Evolutionary conservation across 495 filamentous ascomycete genomes (phyloP).

Genomic region (Daldinia vernicosa): DNA sequence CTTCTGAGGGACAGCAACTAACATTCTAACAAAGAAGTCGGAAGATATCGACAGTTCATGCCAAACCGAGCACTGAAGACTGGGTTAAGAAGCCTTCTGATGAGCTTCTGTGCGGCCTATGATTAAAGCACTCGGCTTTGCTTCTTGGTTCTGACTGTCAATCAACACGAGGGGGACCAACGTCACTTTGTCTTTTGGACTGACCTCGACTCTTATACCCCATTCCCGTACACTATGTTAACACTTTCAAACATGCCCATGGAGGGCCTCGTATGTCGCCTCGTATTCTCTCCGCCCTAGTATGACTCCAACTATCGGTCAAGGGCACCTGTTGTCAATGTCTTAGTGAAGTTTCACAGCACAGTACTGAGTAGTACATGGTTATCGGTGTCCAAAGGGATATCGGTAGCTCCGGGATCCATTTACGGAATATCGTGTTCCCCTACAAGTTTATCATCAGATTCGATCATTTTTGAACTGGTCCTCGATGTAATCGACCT

Average conservation of each 20-base stretch:
- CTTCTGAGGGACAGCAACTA: not conserved
- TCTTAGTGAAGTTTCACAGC: conserved; percentile 9
- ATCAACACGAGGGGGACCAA: not conserved
- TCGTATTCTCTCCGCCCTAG: conserved; percentile 8
- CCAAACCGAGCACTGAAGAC: not conserved
- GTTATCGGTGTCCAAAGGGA: not conserved
- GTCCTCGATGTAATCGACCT: not conserved
- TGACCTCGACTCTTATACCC: conserved; percentile 6
- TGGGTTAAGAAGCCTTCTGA: not conserved
- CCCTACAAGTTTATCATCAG: not conserved
- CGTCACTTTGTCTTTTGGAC: not conserved
- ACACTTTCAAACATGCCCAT: not conserved
- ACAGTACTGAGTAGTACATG: conserved; percentile 3
- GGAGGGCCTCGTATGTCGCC: not conserved
- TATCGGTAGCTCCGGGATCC: not conserved
- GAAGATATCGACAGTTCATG: not conserved
- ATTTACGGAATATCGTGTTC: conserved; percentile 4
- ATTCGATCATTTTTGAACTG: not conserved
- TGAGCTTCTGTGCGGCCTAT: not conserved
- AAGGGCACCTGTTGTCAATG: conserved; percentile 5
- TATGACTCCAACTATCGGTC: not conserved
- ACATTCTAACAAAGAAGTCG: not conserved
- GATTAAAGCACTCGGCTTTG: not conserved
- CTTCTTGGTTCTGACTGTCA: not conserved
- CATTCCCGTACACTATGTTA: not conserved